Base-by-base conservation (phyloP, 2,329 filamentous ascomycete genomes). In the Curvularia spicifera region DNA sequence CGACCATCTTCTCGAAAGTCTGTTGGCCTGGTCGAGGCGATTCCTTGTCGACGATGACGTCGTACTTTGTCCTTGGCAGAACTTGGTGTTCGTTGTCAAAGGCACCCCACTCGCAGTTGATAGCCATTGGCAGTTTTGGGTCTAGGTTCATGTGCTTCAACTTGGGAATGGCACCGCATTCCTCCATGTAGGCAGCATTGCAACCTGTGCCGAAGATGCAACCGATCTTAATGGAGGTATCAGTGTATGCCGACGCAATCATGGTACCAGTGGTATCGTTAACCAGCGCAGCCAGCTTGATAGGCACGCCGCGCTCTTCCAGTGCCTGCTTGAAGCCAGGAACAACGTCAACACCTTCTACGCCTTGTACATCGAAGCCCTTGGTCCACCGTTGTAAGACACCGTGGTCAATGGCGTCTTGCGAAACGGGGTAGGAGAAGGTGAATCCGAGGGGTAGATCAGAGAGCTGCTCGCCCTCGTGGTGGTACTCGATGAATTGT, bases 161-260 rank as follows among this genome's bases (percentile, higher is more conserved):
- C 84, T 99, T 99, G 65, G 93, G 94, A 65, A 99, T 92, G 12
- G 89, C 91, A 65, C 92, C 93, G 64, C 87, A 91, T 72, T 96
- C 81, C 79, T 99, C 95, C 90, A 99, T 96, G 82, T 99, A 99
- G 39, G 95, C 95, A 40, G 94, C 95, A 73, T 99, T 99, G 81
- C 95, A 97, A 59, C 95, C 95, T 12, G 95, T 99, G 70, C 95
- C 95, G 72, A 99, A 99, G 75, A 99, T 99, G 79, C 94, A 97
- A 55, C 95, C 95, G 71, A 98, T 95, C 80, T 88, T 93, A 86
- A 97, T 96, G 68, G 89, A 87, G 45, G 89, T 82, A 75, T 99
- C 93, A n/a, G 94, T 98, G 80, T 99, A 99, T 29, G 92, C 90
- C 26, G 94, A 98, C 60, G 95, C 95, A 72, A 99, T 96, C 71